phyloP scores from a whole-genome alignment of 371 early-diverging fungal species.

The Mortierella polycephala region DNA sequence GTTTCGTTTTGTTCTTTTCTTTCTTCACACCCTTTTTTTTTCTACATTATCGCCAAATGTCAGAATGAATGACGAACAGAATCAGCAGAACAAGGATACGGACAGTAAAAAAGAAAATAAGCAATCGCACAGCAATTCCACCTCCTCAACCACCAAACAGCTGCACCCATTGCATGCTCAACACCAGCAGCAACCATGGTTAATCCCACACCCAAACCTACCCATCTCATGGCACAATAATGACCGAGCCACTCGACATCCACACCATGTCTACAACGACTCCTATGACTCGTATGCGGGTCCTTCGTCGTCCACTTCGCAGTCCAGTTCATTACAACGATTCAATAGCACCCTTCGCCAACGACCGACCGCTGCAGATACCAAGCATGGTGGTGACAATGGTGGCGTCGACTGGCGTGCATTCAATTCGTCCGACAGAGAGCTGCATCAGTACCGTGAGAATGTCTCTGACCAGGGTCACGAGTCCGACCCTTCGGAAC shows the following conservation, averaged over 20 bases:
- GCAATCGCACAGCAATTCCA: background rate
- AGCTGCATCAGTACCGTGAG: constrained; percentile 17
- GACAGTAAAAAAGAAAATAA: background rate
- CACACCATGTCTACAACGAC: background rate
- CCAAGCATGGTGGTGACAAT: background rate
- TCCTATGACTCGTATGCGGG: background rate
- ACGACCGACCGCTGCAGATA: background rate
- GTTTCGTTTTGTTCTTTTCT: no score
- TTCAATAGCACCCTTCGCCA: constrained; percentile 3
- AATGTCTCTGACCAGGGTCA: constrained; percentile 28
- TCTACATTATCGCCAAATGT: no score
- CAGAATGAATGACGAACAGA: no score
- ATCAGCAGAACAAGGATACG: background rate
- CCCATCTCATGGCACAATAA: constrained; percentile 49
- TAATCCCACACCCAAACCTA: constrained; percentile 49
- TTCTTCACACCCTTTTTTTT: no score
- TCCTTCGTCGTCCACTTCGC: background rate
- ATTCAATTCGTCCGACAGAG: background rate
- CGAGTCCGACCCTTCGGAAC: constrained; percentile 51
- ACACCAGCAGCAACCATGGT: constrained; percentile 47
- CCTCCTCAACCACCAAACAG: background rate
- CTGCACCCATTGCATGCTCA: constrained; percentile 32
- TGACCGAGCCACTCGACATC: constrained; percentile 7
- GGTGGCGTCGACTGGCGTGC: background rate
- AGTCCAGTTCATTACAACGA: background rate